A percentile compares a stretch with the other conserved stretches of the same genome.
phyloP scores from a whole-genome alignment of 306 rosid genomes.

The Luffa aegyptiaca region DNA sequence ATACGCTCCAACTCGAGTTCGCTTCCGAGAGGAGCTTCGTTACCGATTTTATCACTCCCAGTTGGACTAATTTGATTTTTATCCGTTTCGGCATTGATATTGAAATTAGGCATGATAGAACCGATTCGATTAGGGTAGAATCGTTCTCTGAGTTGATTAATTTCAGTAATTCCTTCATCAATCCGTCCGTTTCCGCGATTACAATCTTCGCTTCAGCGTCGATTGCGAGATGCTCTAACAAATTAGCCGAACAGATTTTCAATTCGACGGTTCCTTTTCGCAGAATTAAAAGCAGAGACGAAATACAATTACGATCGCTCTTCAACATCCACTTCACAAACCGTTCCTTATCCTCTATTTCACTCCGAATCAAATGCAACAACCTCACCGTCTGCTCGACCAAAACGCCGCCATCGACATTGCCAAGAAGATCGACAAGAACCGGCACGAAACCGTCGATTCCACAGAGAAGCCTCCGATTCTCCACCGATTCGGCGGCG shows the following conservation, averaged over 20 bases:
- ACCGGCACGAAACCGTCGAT: constrained; percentile 30
- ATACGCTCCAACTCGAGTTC: constrained; percentile 24
- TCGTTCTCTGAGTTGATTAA: constrained; percentile 35
- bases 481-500: constrained; percentile 48
- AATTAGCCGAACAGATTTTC: constrained; percentile 35
- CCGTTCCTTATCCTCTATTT: constrained; percentile 27
- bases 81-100: constrained; percentile 42
- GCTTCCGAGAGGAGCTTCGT: constrained; percentile 34
- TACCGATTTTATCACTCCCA: constrained; percentile 38
- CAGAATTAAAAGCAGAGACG: constrained; percentile 40
- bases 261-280: constrained; percentile 40
- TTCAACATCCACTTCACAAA: constrained; percentile 27
- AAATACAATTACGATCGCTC: constrained; percentile 25
- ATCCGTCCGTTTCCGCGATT: constrained; percentile 51
- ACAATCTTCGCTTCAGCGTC: constrained; percentile 53
- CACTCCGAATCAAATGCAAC: constrained; percentile 32
- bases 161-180: constrained; percentile 38
- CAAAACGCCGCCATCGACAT: constrained; percentile 32
- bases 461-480: constrained; percentile 41
- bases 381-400: constrained; percentile 35
- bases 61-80: constrained; percentile 34
- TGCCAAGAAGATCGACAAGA: constrained; percentile 44
- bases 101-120: constrained; percentile 44
- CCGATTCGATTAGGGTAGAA: constrained; percentile 34
- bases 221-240: constrained; percentile 36